phyloP scores from a whole-genome alignment of 1,284 basidiomycete genomes.

The Papiliotrema terrestris region DNA sequence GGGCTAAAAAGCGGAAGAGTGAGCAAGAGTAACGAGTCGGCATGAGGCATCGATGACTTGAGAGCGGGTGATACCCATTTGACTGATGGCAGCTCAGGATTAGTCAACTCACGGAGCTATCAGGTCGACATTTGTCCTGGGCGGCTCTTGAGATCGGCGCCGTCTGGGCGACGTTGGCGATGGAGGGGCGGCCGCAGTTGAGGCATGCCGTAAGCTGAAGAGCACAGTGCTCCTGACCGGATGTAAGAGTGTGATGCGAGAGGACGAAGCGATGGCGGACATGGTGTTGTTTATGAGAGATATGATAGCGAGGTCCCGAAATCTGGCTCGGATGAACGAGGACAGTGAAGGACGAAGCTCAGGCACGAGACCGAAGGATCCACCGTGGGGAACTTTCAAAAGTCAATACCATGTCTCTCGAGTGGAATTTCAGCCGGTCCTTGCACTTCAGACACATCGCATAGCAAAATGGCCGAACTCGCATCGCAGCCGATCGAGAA shows the following conservation, averaged over 20 bases:
- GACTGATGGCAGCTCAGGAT: too few species aligned
- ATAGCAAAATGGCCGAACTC: not conserved
- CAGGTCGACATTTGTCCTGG: slow-evolving; percentile 27
- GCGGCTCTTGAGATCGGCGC: not conserved
- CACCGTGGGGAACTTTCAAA: not conserved
- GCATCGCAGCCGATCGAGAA: slow-evolving; percentile 4
- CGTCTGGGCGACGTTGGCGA: not conserved
- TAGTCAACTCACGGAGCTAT: slow-evolving; percentile 39
- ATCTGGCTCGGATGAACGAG: not conserved
- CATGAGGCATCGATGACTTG: not conserved
- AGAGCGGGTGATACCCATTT: too few species aligned
- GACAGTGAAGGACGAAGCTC: not conserved
- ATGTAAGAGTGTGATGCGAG: not conserved
- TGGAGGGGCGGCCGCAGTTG: not conserved
- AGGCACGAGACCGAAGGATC: too few species aligned
- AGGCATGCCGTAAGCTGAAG: not conserved
- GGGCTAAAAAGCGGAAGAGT: too few species aligned
- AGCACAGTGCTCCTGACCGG: not conserved
- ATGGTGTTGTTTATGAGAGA: not conserved
- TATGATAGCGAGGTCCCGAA: not conserved
- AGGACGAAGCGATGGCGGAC: slow-evolving; percentile 6
- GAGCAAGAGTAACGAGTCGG: too few species aligned
- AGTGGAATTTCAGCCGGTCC: too few species aligned
- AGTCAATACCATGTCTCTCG: not conserved
- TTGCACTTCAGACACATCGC: too few species aligned